Percentiles rank a stretch among this genome's conserved stretches.
Conservation (phyloP, 2,329 filamentous ascomycete genomes). For the Xylaria sp. region DNA sequence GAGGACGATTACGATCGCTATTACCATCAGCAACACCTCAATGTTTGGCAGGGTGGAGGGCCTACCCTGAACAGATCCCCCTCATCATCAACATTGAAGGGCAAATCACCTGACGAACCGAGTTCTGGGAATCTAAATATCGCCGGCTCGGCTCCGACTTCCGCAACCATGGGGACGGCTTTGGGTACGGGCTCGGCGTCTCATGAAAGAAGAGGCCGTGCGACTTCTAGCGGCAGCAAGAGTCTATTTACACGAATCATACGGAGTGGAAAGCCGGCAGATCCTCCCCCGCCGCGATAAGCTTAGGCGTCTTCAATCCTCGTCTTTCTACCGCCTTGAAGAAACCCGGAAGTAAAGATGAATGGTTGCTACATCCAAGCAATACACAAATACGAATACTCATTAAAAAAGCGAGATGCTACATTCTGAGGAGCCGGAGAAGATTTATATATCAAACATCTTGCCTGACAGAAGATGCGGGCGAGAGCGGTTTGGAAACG, state of each 20-base stretch:
- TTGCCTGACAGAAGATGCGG: too few species aligned
- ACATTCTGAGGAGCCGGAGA: neutral
- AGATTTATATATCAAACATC: too few species aligned
- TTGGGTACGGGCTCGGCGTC: slow-evolving; percentile 10
- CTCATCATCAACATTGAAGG: slow-evolving; percentile 28
- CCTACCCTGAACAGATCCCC: slow-evolving; percentile 25
- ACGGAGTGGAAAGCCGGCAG: slow-evolving; percentile 39
- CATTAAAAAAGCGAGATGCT: neutral
- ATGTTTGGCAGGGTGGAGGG: slow-evolving; percentile 11
- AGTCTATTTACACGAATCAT: slow-evolving; percentile 43
- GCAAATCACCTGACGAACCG: slow-evolving; percentile 26
- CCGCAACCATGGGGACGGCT: slow-evolving; percentile 1
- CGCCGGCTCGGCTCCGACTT: slow-evolving; percentile 26
- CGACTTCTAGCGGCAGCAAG: slow-evolving; percentile 36
- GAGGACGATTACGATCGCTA: slow-evolving; percentile 15
- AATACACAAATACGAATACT: neutral
- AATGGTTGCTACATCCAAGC: too few species aligned
- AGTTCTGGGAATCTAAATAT: slow-evolving; percentile 22
- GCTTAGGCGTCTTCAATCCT: neutral
- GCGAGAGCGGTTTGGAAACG: too few species aligned
- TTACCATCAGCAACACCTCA: slow-evolving; percentile 22
- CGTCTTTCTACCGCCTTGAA: neutral
- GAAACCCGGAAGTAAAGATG: neutral
- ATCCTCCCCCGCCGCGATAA: slow-evolving; percentile 35
- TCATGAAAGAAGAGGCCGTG: slow-evolving; percentile 37